A percentile compares a stretch with the other conserved stretches of the same genome.
Conservation (phyloP, 352 stramenopile genomes). For the Achlya hypogyna region DNA sequence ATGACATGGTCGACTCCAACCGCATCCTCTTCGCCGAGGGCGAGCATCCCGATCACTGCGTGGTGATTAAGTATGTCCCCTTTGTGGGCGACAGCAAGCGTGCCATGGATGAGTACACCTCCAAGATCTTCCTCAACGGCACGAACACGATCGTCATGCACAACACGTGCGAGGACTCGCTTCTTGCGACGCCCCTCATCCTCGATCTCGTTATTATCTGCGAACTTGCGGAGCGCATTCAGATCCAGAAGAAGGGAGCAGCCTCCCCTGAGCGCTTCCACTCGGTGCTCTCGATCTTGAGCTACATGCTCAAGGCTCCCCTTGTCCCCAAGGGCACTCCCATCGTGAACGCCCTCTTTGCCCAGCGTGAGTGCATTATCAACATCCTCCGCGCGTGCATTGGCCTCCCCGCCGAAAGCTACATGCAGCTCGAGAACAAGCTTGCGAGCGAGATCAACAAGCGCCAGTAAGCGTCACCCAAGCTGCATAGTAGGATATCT, state of each 20-base stretch:
- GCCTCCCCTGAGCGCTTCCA: slow-evolving; percentile 93
- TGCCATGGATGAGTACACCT: slow-evolving; percentile 99
- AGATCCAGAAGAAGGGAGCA: slow-evolving; percentile 87
- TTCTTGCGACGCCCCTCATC: slow-evolving; percentile 97
- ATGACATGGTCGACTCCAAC: slow-evolving; percentile 98
- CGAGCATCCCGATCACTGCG: slow-evolving; percentile 98
- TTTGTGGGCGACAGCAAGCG: slow-evolving; percentile 98
- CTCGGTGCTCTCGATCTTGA: slow-evolving; percentile 95
- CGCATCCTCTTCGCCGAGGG: slow-evolving; percentile 96
- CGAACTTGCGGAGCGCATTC: slow-evolving; percentile 95
- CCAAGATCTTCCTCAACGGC: slow-evolving; percentile 99
- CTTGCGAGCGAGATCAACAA: slow-evolving; percentile 67
- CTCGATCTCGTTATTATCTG: slow-evolving; percentile 97
- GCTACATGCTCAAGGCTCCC: slow-evolving; percentile 99
- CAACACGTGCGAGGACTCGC: slow-evolving; percentile 99
- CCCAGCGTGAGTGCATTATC: slow-evolving; percentile 95
- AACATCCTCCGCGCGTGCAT: slow-evolving; percentile 98
- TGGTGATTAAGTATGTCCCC: slow-evolving; percentile 99
- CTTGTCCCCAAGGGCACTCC: slow-evolving; percentile 96
- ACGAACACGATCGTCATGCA: slow-evolving; percentile 99
- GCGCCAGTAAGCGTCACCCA: slow-evolving; percentile 3
- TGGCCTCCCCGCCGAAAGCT: slow-evolving; percentile 93
- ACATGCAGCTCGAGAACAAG: slow-evolving; percentile 98
- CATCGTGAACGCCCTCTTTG: slow-evolving; percentile 98
- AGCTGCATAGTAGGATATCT: not conserved